Base-by-base conservation (phyloP, 352 stramenopile species). In the Phytophthora europaea region DNA sequence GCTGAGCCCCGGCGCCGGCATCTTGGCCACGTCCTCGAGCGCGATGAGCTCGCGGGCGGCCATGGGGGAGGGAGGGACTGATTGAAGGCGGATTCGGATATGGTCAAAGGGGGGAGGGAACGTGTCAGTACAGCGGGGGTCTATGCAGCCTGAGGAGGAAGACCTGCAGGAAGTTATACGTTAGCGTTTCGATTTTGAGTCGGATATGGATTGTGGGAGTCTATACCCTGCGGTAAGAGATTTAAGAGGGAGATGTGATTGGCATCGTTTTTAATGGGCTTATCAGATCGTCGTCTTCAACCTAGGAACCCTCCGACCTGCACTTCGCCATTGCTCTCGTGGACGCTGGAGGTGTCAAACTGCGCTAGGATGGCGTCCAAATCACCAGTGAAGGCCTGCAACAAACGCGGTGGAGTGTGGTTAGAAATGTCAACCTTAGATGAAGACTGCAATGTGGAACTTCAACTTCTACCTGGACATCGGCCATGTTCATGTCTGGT, bases 21-120 rank as follows among this genome's bases (percentile, higher is more conserved):
- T 91, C 65, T 79, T 91, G 33, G 93, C 93, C 38, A 98, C 91
- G 73, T 98, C 90, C 75, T 97, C 92, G 34, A 95, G 83, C 62
- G 86, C 47, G 70, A 97, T 94, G 36, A 90, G 77, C 52, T 83
- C 73, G 40, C 65, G 67, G 34, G 57, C 26, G 36, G 76, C 52
- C 59, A 70, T 79, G 26, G 53, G 47, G 40, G 40, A 12, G 26
- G 18, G 36, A 53, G 40, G 52, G 43, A 34, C 48, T 48, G 62
- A 34, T 55, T 48, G 62, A 55, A 53, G 54, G 53, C 38, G 45
- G 36, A 55, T 76, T 79, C 31, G 62, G 67, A 76, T 79, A 61
- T 76, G 28, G 36, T 60, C 47, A 36, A 54, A 60, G 26, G 51
- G 36, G 52, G 34, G n/a, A 16, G 48, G 48, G 23, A 61, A 16